Evolutionary conservation across 2,329 filamentous ascomycete genomes (phyloP).

Genomic region (Aspergillus sclerotialis): DNA sequence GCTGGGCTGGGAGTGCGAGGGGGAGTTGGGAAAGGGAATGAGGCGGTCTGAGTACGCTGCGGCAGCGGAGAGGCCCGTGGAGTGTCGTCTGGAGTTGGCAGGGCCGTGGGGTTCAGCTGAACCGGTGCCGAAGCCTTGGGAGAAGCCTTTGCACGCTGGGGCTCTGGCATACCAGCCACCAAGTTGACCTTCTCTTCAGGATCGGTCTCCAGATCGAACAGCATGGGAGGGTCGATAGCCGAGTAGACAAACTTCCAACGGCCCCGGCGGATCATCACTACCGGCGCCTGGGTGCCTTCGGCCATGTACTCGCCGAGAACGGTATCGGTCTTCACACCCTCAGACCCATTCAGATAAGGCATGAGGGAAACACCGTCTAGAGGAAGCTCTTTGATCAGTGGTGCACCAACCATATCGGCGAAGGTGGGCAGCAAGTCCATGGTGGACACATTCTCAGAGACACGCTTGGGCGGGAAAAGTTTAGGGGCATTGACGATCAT

Average conservation of each 20-base stretch:
- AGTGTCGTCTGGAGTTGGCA: constrained; percentile 27
- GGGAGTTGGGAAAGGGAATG: constrained; percentile 29
- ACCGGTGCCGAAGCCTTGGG: constrained; percentile 29
- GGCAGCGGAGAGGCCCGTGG: constrained; percentile 22
- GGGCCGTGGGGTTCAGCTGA: constrained; percentile 10
- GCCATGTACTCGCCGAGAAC: constrained; percentile 95
- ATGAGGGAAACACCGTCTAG: constrained; percentile 79
- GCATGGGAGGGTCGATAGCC: constrained; percentile 72
- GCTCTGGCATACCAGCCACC: constrained; percentile 25
- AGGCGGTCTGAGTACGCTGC: constrained; percentile 12
- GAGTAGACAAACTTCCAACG: constrained; percentile 89
- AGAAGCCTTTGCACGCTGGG: constrained; percentile 31
- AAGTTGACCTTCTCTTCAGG: constrained; percentile 73
- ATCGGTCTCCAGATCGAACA: constrained; percentile 72
- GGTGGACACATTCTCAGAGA: constrained; percentile 80
- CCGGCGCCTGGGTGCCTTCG: constrained; percentile 78
- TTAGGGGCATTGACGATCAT: constrained; percentile 77
- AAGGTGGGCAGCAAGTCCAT: constrained; percentile 86
- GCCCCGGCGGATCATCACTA: constrained; percentile 90
- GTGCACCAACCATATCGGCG: constrained; percentile 70
- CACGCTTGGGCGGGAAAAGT: constrained; percentile 66
- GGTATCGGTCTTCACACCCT: constrained; percentile 61
- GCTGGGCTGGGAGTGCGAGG: constrained; percentile 33
- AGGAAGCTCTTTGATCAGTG: constrained; percentile 63
- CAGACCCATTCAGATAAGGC: constrained; percentile 60